Evolutionary conservation across 345 rosid genomes (phyloP), one percentile per base, ranked within the genome.

Genomic region (Citrus sinensis): DNA sequence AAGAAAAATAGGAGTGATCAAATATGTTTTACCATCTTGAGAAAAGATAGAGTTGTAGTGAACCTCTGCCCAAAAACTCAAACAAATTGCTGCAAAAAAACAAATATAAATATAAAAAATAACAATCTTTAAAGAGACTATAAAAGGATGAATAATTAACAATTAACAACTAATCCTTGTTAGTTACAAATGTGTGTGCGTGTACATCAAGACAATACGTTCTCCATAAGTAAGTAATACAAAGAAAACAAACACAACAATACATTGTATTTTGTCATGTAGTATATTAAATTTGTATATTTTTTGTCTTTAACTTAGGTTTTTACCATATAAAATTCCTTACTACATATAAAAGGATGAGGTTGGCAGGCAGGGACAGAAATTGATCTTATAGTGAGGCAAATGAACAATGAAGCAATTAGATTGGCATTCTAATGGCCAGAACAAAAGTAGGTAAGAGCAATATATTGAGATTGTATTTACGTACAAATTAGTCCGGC

Each of bases 31-130:
- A 89, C 97, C 97, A 85, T 82, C 87, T 86, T 85, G 84, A 49
- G 88, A 85, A 86, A 91, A 87, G 80, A 95, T 91, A n/a, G 99
- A 86, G 80, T 95, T 95, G 91, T 95, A 95, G 82, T 95, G 99
- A 67, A 95, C 99, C 82, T 95, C 99, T 66, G 99, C 98, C 99
- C 99, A 93, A 73, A 95, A 95, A 82, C 99, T 95, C 80, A 93
- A 73, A 83, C 75, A 91, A 77, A 95, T 88, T 42, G 73, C 99
- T 95, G 92, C 90, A 90, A 9, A 70, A 24, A 74, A 78, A 71
- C 65, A 1, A 67, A 10, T 34, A 34, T 35, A 62, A 30, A 6
- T 49, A 49, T 25, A 35, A 35, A 51, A 27, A 6, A n/a, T 27
- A 29, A 49, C 5, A 24, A 49, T 70, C 51, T 13, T 46, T 46